Conservation (phyloP, 2,329 filamentous ascomycete genomes). For the Penicillium sp. region DNA sequence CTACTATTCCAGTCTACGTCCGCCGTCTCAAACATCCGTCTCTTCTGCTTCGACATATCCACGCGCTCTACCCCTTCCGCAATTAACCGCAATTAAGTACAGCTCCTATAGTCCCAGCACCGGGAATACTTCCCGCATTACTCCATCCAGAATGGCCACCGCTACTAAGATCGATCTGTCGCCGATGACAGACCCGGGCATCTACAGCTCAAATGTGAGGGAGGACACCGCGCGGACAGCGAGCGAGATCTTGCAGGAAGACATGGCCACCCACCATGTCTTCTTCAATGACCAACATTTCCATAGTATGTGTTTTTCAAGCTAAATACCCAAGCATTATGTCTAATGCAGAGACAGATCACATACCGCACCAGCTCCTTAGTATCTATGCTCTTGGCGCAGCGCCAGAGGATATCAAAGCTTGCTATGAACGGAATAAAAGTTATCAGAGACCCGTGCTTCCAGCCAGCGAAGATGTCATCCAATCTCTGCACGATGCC, state of each 20-base stretch:
- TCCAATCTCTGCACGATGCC: conserved; percentile 58
- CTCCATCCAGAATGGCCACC: conserved; percentile 46
- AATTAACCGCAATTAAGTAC: not conserved
- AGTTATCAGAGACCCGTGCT: conserved; percentile 62
- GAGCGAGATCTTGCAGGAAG: conserved; percentile 69
- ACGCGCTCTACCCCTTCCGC: not conserved
- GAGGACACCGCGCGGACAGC: conserved; percentile 60
- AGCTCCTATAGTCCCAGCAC: not conserved
- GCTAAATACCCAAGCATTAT: not conserved
- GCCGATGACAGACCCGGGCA: conserved; percentile 40
- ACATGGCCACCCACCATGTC: conserved; percentile 70
- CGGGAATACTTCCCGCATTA: not conserved
- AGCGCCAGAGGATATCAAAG: conserved; percentile 55
- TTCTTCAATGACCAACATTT: conserved; percentile 75
- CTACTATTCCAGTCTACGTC: not conserved
- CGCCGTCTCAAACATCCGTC: not conserved
- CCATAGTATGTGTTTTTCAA: conserved; percentile 52
- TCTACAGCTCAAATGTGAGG: conserved; percentile 48
- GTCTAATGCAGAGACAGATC: conserved; percentile 50
- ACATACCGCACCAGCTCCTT: conserved; percentile 75
- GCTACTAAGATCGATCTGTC: conserved; percentile 48
- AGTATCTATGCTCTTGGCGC: conserved; percentile 75
- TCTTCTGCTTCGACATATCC: not conserved
- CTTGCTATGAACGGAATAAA: conserved; percentile 63
- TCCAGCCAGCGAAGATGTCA: conserved; percentile 48